Base-by-base conservation (phyloP, 495 filamentous ascomycete genomes). In the Aeminium ludgeri region DNA sequence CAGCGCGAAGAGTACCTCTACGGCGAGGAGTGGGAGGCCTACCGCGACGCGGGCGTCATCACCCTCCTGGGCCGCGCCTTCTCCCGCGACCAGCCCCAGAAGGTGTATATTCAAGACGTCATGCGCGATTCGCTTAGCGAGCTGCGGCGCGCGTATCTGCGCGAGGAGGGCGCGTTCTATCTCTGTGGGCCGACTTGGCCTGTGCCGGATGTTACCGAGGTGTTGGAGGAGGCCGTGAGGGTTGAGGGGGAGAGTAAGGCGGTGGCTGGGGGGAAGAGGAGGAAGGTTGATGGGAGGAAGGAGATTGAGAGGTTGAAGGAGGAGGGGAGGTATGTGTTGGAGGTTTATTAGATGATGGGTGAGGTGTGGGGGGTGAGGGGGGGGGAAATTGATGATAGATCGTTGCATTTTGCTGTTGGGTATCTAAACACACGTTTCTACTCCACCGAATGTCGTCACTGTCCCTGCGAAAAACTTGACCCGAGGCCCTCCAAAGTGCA, bases 11-110 rank as follows among this genome's bases (percentile, higher is more conserved):
- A 97, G 64, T 97, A 97, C 59, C 80, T 94, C 34, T 97, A 97
- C 55, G 89, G 89, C 48, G 89, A 97, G 65, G 89, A 97, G 60
- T 97, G 89, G 89, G 91, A 97, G 61, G 89, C 89, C 2, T 97
- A 97, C 60, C 73, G 87, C 58, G 85, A 85, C 40, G 85, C 91
- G 1, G 89, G 89, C 41, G 79, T 97, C 49, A 83, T 97, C 59
- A 96, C 91, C 3, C 70, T 93, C 23, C 74, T 97, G 16, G 91
- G 91, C 18, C 74, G 82, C 34, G 89, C 89, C 12, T 97, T 97
- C 73, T 92, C 83, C 38, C 78, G 89, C 51, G 89, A 97, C 55
- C 89, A 97, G 71, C 76, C 80, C 15, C 70, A 95, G 69, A 97
- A 97, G 76, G 92, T 97, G 45, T 97, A 97, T 56, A 97, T 97